Percentiles rank a stretch among this genome's conserved stretches.
Evolutionary conservation across 306 rosid genomes (phyloP).

Genomic region (Ormosia semicastrata): DNA sequence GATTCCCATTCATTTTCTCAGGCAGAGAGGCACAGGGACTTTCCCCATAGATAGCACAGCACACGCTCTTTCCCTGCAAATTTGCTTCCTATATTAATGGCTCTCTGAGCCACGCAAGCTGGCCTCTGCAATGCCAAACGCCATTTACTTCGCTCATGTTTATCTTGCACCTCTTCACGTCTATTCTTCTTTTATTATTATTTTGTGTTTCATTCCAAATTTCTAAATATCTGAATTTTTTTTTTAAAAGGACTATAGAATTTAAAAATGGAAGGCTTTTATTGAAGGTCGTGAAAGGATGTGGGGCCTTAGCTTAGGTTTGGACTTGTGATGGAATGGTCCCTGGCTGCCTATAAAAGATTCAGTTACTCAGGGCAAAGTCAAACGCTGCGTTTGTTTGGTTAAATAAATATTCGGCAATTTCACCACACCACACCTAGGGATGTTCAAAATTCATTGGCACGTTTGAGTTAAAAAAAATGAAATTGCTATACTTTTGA

Average conservation of each 20-base stretch:
- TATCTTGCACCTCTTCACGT: slow-evolving; percentile 26
- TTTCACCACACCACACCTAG: background rate
- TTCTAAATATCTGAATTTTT: background rate
- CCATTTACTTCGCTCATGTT: slow-evolving; percentile 54
- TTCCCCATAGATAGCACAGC: background rate
- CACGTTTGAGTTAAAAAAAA: no score
- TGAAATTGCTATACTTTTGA: no score
- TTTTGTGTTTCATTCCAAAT: background rate
- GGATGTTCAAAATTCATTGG: no score
- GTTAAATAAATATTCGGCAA: background rate
- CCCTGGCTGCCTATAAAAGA: background rate
- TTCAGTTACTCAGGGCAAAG: background rate
- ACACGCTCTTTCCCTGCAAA: slow-evolving; percentile 34
- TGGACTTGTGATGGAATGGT: slow-evolving; percentile 13
- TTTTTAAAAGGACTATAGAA: background rate
- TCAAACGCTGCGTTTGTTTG: slow-evolving; percentile 36
- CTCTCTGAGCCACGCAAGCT: slow-evolving; percentile 44
- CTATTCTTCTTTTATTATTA: background rate
- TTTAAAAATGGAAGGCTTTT: background rate
- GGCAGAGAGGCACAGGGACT: background rate
- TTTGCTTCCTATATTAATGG: slow-evolving; percentile 34
- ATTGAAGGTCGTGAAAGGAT: slow-evolving; percentile 25
- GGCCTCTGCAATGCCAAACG: slow-evolving; percentile 36
- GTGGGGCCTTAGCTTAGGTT: slow-evolving; percentile 21
- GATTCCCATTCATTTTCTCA: slow-evolving; percentile 13